Evolutionary conservation across 164 flowering plant genomes (phyloP).

Genomic region (Chloranthus sessilifolius): DNA sequence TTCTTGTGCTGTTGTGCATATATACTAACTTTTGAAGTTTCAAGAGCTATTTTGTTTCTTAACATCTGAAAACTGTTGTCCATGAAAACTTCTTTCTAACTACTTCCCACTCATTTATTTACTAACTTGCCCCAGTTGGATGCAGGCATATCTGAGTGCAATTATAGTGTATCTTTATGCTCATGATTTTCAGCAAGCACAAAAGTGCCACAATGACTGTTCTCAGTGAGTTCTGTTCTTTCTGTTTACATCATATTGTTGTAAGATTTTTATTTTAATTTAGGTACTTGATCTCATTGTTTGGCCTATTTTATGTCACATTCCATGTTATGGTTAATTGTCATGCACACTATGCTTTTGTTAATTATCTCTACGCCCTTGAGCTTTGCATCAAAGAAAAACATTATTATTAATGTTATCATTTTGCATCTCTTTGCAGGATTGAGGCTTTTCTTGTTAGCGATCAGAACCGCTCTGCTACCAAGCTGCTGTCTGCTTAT

Average conservation of each 20-base stretch:
- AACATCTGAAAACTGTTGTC: no score
- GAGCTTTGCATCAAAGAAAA: no score
- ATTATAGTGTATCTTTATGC: conserved; percentile 82
- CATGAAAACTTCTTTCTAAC: no score
- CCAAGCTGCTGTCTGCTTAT: conserved; percentile 78
- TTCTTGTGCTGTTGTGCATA: no score
- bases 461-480: conserved; percentile 79
- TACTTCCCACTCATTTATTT: no score
- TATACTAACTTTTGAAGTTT: background rate
- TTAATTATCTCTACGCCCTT: no score
- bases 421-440: conserved; percentile 32
- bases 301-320: background rate
- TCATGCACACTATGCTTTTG: no score
- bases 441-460: conserved; percentile 72
- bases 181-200: conserved; percentile 83
- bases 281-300: no score
- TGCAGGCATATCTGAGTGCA: conserved; percentile 96
- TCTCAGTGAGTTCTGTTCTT: conserved; percentile 59
- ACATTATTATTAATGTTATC: background rate
- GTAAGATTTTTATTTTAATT: no score
- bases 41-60: background rate
- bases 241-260: no score
- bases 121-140: conserved; percentile 12
- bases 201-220: conserved; percentile 92
- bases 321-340: background rate